phyloP scores from a whole-genome alignment of 495 filamentous ascomycete genomes.

The Hypoxylon trugodes region DNA sequence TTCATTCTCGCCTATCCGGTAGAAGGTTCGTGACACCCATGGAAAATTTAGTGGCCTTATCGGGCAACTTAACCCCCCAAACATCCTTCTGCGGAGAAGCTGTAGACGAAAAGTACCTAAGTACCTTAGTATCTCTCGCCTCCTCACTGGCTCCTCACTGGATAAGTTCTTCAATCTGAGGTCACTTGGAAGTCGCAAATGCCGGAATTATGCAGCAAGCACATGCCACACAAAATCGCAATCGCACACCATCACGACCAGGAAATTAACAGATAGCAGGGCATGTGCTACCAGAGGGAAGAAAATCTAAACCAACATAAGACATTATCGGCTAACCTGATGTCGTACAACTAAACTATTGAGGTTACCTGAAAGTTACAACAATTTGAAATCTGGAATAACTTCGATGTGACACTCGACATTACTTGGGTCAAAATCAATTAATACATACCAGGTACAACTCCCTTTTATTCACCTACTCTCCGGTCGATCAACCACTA shows the following conservation, averaged over 20 bases:
- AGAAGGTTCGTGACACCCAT: conserved; percentile 33
- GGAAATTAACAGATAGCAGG: too few species aligned
- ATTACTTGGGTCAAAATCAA: too few species aligned
- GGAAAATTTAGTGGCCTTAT: conserved; percentile 25
- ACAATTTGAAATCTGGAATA: conserved; percentile 16
- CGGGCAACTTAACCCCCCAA: conserved; percentile 14
- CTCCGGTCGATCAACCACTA: not conserved
- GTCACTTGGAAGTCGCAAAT: conserved; percentile 28
- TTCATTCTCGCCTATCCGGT: not conserved
- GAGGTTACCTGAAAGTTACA: too few species aligned
- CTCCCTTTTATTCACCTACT: not conserved
- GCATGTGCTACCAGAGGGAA: conserved; percentile 31
- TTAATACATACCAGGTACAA: too few species aligned
- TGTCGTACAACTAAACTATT: conserved; percentile 12
- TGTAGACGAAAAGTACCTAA: conserved; percentile 15
- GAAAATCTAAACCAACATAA: conserved; percentile 2
- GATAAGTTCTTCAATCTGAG: conserved; percentile 8
- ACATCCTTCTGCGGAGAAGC: conserved; percentile 24
- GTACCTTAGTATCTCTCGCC: conserved; percentile 9
- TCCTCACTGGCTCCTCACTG: not conserved
- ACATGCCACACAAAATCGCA: conserved; percentile 28
- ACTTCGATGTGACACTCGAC: conserved; percentile 5
- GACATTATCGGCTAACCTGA: not conserved
- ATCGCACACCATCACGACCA: conserved; percentile 11
- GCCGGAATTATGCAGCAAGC: conserved; percentile 31